A percentile compares a stretch with the other conserved stretches of the same genome.
Conservation (phyloP, 495 filamentous ascomycete species). For the Penicillium silybi region DNA sequence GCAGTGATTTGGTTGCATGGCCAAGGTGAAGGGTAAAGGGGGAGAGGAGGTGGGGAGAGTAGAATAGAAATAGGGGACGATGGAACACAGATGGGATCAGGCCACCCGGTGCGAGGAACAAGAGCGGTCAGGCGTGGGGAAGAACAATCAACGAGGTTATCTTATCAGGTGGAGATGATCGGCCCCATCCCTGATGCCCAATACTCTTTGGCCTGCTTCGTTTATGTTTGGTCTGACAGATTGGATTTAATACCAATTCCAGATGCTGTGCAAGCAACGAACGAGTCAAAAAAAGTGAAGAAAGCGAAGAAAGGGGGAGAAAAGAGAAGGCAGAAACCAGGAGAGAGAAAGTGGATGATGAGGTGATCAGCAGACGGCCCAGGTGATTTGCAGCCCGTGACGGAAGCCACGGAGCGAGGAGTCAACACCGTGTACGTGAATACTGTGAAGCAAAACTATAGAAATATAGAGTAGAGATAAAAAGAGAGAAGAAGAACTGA, state of each 20-base stretch:
- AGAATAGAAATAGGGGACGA: conserved; percentile 7
- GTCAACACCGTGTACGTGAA: not conserved
- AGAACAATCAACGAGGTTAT: conserved; percentile 15
- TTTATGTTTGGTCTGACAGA: not conserved
- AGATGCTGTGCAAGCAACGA: not conserved
- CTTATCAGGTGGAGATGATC: conserved; percentile 31
- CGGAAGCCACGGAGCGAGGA: conserved; percentile 9
- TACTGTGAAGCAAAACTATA: not conserved
- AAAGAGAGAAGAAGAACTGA: not conserved
- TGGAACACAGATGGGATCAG: conserved; percentile 14
- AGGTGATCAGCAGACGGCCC: conserved; percentile 27
- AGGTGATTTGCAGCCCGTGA: conserved; percentile 28
- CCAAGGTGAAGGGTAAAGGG: conserved; percentile 4
- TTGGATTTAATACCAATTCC: too few species aligned
- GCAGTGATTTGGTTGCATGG: conserved; percentile 46
- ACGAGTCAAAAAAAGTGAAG: not conserved
- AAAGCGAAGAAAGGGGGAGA: conserved; percentile 7
- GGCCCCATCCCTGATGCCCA: conserved; percentile 23
- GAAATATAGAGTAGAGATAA: not conserved
- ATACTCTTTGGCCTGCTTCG: conserved; percentile 3
- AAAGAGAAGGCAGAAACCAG: not conserved
- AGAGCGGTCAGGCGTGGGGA: conserved; percentile 30
- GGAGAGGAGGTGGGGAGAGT: conserved; percentile 2
- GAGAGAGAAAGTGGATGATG: conserved; percentile 19
- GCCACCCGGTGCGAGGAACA: conserved; percentile 20